phyloP scores from a whole-genome alignment of 2,329 filamentous ascomycete genomes.

The Stagonosporopsis vannaccii region DNA sequence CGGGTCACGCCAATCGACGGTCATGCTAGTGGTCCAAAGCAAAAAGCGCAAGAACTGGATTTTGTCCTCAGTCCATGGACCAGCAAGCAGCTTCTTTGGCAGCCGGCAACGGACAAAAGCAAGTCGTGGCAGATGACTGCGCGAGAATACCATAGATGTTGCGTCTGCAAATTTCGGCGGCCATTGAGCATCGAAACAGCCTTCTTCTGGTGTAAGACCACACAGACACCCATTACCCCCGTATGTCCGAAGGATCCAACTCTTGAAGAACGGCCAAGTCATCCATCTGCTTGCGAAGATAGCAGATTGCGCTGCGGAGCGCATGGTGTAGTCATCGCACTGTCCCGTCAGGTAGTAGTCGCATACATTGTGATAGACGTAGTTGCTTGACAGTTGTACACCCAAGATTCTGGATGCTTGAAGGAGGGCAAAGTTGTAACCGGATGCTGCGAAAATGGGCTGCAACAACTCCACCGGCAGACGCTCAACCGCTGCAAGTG shows the following conservation, averaged over 20 bases:
- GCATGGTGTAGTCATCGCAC: constrained; percentile 18
- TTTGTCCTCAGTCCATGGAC: constrained; percentile 39
- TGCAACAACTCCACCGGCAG: constrained; percentile 62
- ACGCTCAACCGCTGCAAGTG: constrained; percentile 48
- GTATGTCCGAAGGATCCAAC: constrained; percentile 29
- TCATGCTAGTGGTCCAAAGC: constrained; percentile 42
- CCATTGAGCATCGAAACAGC: constrained; percentile 42
- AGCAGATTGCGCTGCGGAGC: constrained; percentile 30
- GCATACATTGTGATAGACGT: constrained; percentile 36
- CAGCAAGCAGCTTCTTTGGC: constrained; percentile 38
- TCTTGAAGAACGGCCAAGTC: constrained; percentile 45
- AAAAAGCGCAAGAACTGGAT: constrained; percentile 42
- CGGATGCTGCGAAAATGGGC: constrained; percentile 58
- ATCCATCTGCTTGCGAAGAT: constrained; percentile 44
- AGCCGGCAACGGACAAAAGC: constrained; percentile 40
- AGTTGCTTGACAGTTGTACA: constrained; percentile 34
- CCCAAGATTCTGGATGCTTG: constrained; percentile 51
- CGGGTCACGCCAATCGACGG: constrained; percentile 38
- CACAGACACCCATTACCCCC: constrained; percentile 38
- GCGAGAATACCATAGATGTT: constrained; percentile 38
- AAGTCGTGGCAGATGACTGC: constrained; percentile 37
- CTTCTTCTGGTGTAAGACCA: constrained; percentile 27
- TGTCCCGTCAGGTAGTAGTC: constrained; percentile 29
- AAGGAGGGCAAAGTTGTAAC: constrained; percentile 53
- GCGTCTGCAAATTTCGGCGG: constrained; percentile 40